phyloP scores from a whole-genome alignment of 2,329 filamentous ascomycete genomes.

The Aspergillus tubingensis region DNA sequence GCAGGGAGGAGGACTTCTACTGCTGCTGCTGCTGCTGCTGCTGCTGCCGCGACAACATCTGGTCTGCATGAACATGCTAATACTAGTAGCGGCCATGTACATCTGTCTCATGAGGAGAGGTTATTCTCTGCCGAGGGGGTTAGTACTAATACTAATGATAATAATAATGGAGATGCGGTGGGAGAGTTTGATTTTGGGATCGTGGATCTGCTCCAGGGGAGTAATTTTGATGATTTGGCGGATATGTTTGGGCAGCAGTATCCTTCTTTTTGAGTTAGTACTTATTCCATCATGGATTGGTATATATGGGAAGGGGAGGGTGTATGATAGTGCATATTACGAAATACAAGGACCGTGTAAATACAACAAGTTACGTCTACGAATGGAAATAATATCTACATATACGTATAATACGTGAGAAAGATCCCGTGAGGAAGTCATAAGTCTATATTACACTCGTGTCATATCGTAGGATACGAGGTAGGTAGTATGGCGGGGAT shows the following conservation, averaged over 20 bases:
- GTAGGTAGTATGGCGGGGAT: slow-evolving; percentile 17
- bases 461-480: slow-evolving; percentile 25
- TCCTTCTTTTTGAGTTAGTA: slow-evolving; percentile 27
- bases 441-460: slow-evolving; percentile 35
- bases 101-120: too few species aligned
- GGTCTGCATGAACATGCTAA: too few species aligned
- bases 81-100: too few species aligned
- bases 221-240: slow-evolving; percentile 35
- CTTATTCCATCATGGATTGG: too few species aligned
- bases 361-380: background rate
- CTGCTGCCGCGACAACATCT: too few species aligned
- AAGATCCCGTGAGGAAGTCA: slow-evolving; percentile 28
- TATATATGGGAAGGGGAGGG: background rate
- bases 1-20: too few species aligned
- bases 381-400: background rate
- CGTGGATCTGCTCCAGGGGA: slow-evolving; percentile 36
- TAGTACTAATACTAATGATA: background rate
- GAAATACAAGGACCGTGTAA: background rate
- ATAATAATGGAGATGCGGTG: too few species aligned
- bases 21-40: too few species aligned
- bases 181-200: slow-evolving; percentile 33
- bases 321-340: background rate
- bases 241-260: slow-evolving; percentile 36
- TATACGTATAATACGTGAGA: background rate
- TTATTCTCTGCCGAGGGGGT: too few species aligned